Conservation (phyloP, 345 rosid species). For the Syzygium aromaticum region DNA sequence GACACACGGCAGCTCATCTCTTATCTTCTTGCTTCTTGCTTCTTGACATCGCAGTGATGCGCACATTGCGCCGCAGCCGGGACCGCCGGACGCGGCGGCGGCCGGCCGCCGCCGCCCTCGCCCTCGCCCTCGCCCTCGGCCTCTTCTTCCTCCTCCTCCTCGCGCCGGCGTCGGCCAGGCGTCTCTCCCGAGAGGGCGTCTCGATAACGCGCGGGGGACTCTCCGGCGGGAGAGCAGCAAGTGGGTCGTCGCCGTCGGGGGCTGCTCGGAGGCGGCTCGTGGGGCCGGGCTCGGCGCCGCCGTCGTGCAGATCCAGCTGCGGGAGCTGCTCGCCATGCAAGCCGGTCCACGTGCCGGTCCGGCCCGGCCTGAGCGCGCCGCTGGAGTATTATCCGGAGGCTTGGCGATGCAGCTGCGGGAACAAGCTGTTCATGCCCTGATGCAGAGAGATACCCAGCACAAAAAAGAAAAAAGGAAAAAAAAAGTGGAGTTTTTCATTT, state of each 20-base stretch:
- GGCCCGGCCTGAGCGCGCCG: constrained; percentile 59
- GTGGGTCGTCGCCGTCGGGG: constrained; percentile 12
- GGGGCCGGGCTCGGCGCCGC: constrained; percentile 67
- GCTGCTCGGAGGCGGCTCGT: constrained; percentile 27
- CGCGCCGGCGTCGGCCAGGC: background rate
- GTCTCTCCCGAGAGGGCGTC: background rate
- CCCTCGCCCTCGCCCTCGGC: background rate
- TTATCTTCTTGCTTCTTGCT: background rate
- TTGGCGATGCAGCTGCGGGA: constrained; percentile 95
- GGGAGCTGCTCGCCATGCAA: constrained; percentile 72
- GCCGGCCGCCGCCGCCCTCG: background rate
- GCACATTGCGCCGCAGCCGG: background rate
- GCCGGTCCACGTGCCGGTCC: constrained; percentile 86
- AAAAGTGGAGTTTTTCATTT: background rate
- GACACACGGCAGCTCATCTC: background rate
- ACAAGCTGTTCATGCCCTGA: constrained; percentile 74
- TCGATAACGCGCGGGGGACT: background rate
- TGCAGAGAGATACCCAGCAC: background rate
- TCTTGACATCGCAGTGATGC: background rate
- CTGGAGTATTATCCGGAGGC: constrained; percentile 97
- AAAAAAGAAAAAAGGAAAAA: fast-evolving
- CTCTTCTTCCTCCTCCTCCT: background rate
- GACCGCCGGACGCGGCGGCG: background rate
- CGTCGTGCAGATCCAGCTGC: constrained; percentile 85
- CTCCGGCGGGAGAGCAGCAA: background rate